Base-by-base conservation (phyloP, 1,284 basidiomycete genomes). In the Marasmius tenuissimus region DNA sequence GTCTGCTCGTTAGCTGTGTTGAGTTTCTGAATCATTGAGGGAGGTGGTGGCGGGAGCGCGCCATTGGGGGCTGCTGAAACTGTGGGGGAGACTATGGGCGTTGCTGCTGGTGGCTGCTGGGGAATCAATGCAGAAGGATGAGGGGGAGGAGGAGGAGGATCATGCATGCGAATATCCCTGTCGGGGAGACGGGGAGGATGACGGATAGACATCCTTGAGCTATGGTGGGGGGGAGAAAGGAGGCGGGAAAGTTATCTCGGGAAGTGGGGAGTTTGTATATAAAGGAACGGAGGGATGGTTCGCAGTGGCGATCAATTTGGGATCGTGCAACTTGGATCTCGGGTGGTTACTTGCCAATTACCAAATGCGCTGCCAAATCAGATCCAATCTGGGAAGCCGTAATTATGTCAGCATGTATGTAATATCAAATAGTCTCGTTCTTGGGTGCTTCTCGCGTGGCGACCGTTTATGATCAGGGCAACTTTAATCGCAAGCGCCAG, bases 1-100 rank as follows among this genome's bases (percentile, higher is more conserved):
- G 94, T 96, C 74, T 93, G 90, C 73, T 96, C 94, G 73, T 96
- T 95, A 59, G 94, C 93, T 42, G 82, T 81, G 27, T 88, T 87
- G 56, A 96, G 83, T 69, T 92, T 92, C 76, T 88, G 85, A 61
- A 91, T 85, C 57, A 87, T 78, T 63, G 80, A 73, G 16, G 45
- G 45, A 47, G 45, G 45, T 56, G 78, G 66, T 60, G 73, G 59
- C 0, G 80, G 69, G 0, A 65, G 6, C 67, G 59, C 42, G 12
- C 59, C 65, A 40, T 72, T 65, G 12, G 73, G 71, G 63, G 72
- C 75, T 49, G 83, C 81, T 50, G 82, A 72, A 58, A 76, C 66
- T 56, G 77, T 74, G 45, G 82, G 70, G 5, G 78, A 77, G 18
- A 79, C 77, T 14, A 18, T 66, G 64, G 16, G 80, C 77, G 40